Base-by-base conservation (phyloP, 345 rosid species). In the Brassica cretica region DNA sequence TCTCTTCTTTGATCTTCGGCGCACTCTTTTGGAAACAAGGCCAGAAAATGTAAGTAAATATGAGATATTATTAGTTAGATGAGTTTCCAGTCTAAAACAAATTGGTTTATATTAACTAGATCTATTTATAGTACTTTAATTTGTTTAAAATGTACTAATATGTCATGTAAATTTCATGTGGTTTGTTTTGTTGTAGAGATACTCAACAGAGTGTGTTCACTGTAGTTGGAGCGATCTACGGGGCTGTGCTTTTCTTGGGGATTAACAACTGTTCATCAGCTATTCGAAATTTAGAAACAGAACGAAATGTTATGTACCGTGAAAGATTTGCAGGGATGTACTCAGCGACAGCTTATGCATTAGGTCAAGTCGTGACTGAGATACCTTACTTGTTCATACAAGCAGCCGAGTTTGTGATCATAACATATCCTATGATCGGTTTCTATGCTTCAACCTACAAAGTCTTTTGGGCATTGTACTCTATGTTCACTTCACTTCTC, bases 241-340 rank as follows among this genome's bases (percentile, higher is more conserved):
- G 71, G 0, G 72, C 79, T 6, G 71, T 81, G 24, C 61, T 87
- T 27, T 90, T 88, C 81, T 73, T 91, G 51, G 98, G 97, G 37
- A 78, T 89, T 76, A 87, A 78, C 76, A 91, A 91, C 15, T 91
- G 96, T 79, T 62, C 94, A 58, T n/a, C 90, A 19, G 96, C 87
- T 44, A 46, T 91, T 11, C 87, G 81, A 6, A 80, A 84, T 29
- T 80, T 91, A 16, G 87, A 84, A 6, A 84, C 82, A 3, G 98
- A 93, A 37, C 71, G 96, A 11, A 83, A 81, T 15, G 98, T 91
- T 15, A 77, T 88, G 87, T 90, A 90, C 67, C 82, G 96, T 0
- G 96, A 93, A 80, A 87, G 86, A 75, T 93, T 89, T 75, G 97
- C 96, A 1, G 97, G 97, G 59, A 93, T 87, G 97, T 91, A 90